Conservation (phyloP, 345 rosid genomes). For the Boechera divaricarpa region DNA sequence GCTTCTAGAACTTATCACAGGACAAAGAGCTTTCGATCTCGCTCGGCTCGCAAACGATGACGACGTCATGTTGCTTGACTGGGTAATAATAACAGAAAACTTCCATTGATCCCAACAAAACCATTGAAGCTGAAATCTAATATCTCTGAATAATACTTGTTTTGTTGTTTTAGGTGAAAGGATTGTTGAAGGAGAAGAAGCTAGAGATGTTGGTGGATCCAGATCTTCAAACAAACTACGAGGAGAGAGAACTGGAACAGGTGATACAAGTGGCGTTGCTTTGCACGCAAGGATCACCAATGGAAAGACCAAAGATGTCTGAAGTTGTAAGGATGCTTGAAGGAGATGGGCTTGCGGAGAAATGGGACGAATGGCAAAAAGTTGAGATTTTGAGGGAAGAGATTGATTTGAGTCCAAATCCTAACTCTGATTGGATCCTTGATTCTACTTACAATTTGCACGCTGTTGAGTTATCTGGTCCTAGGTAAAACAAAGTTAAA, state of each 20-base stretch:
- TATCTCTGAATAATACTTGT: neutral
- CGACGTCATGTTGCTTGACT: constrained; percentile 96
- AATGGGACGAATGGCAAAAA: constrained; percentile 98
- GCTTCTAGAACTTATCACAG: constrained; percentile 94
- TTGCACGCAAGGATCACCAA: constrained; percentile 92
- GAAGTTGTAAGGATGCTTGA: constrained; percentile 97
- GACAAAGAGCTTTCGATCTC: constrained; percentile 97
- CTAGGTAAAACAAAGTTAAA: constrained; percentile 54
- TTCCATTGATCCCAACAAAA: neutral
- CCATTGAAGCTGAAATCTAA: neutral
- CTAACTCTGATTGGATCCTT: constrained; percentile 80
- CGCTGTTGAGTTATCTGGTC: constrained; percentile 94
- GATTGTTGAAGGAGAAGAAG: constrained; percentile 90
- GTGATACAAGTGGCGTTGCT: constrained; percentile 92
- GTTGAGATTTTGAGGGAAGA: constrained; percentile 91
- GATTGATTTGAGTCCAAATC: constrained; percentile 73
- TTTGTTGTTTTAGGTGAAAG: constrained; percentile 71
- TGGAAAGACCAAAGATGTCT: constrained; percentile 96
- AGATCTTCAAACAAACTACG: constrained; percentile 76
- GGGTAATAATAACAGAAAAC: constrained; percentile 60
- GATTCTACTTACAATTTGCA: constrained; percentile 94
- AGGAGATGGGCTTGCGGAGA: constrained; percentile 91
- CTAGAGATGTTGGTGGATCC: constrained; percentile 95
- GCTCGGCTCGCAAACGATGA: constrained; percentile 97
- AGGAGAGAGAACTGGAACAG: constrained; percentile 83